Percentiles rank a stretch among this genome's conserved stretches.
Evolutionary conservation across 2,329 filamentous ascomycete species (phyloP).

Genomic region (Microthyrium microscopicum): DNA sequence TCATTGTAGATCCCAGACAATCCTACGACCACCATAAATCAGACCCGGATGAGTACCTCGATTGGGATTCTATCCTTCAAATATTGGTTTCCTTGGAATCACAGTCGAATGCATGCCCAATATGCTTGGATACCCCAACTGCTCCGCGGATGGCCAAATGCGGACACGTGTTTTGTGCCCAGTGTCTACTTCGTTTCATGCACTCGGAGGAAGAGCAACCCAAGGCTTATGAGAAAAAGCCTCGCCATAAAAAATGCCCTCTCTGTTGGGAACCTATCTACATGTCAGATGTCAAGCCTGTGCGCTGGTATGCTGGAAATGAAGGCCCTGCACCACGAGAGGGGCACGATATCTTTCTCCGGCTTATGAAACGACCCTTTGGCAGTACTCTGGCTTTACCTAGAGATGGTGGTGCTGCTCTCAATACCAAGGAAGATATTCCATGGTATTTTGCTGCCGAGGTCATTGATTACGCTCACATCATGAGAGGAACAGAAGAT

Average conservation of each 20-base stretch:
- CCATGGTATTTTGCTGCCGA: slow-evolving; percentile 94
- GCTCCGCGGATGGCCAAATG: slow-evolving; percentile 94
- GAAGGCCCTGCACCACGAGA: slow-evolving; percentile 65
- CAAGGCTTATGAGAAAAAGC: slow-evolving; percentile 45
- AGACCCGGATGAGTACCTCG: slow-evolving; percentile 76
- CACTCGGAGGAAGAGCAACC: slow-evolving; percentile 56
- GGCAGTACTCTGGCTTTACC: slow-evolving; percentile 78
- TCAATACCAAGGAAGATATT: slow-evolving; percentile 56
- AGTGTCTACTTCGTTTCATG: slow-evolving; percentile 92
- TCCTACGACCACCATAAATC: slow-evolving; percentile 65
- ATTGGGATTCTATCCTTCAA: slow-evolving; percentile 83
- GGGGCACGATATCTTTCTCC: slow-evolving; percentile 76
- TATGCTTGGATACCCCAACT: slow-evolving; percentile 82
- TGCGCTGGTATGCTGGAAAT: slow-evolving; percentile 81
- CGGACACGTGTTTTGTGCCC: slow-evolving; percentile 90
- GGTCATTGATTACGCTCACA: slow-evolving; percentile 81
- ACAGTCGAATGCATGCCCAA: slow-evolving; percentile 78
- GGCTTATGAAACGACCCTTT: slow-evolving; percentile 65
- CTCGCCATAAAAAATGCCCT: slow-evolving; percentile 85
- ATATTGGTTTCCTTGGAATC: slow-evolving; percentile 81
- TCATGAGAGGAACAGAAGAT: slow-evolving; percentile 83
- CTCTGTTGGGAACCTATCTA: slow-evolving; percentile 93
- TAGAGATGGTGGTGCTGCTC: slow-evolving; percentile 57
- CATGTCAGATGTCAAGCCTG: slow-evolving; percentile 73
- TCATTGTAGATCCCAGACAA: slow-evolving; percentile 72